Base-by-base conservation (phyloP, 352 stramenopile genomes). In the Phytophthora palmivora region DNA sequence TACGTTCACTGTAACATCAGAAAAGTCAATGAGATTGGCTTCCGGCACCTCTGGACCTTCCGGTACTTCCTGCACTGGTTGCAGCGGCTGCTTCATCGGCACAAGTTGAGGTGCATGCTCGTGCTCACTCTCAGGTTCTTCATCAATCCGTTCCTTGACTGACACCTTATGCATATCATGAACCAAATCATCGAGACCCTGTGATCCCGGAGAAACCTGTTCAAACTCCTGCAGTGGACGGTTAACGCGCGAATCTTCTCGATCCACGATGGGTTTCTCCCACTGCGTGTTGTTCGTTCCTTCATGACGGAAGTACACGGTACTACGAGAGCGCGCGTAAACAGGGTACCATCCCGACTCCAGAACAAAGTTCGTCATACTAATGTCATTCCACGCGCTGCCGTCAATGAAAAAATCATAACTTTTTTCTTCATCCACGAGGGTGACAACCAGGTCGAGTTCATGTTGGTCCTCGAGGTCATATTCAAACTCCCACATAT, bases 341-440 rank as follows among this genome's bases (percentile, higher is more conserved):
- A 95, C 84, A 0, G 87, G 87, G 49, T 89, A 90, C 80, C 82
- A 94, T 6, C 81, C 80, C 0, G 70, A 65, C 58, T 94, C 76
- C 22, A 95, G 78, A 64, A 92, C 82, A 70, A 92, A 95, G 19
- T 94, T 84, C 10, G 87, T 95, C 70, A 89, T 63, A 26, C 80
- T 75, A 37, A 95, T 87, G 28, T 92, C 82, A 18, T 37, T 68
- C 85, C 84, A 95, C 4, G 74, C 62, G 36, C 73, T 89, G 0
- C 85, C 85, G 51, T 95, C 82, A 55, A 95, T 87, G 50, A 88
- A 79, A 37, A 94, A 81, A 26, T 88, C 85, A 64, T 91, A 94
- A 26, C 60, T 76, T 55, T 92, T 90, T 42, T 73, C 58, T 6
- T 89, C 77, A 22, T 79, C 75, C 48, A 88, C 74, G 2, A 92